Evolutionary conservation across 2,329 filamentous ascomycete genomes (phyloP), one percentile per base, ranked within the genome.

Genomic region (Botrytis fabae): DNA sequence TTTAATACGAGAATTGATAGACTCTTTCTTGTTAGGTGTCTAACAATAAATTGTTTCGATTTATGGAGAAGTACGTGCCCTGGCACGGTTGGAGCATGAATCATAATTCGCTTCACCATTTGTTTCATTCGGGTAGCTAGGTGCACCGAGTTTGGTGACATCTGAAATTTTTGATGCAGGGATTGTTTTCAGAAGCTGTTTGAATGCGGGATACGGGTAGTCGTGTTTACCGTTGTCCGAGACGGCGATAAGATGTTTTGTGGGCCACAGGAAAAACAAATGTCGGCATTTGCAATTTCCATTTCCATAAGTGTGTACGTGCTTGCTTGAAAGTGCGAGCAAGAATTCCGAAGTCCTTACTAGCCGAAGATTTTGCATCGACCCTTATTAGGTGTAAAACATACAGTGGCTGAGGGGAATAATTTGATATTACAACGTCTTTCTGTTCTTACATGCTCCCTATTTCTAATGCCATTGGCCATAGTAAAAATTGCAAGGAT

Each of bases 61-160:
- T 28, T 20, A 28, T 9, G 38, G 22, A 14, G 38, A 28, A 28
- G 32, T 20, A 22, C 40, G 51, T 66, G 48, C 48, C 22, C 46
- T 48, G n/a, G 61, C 61, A 68, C 62, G 54, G 46, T 35, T 59
- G 57, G 22, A 66, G 32, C 40, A 35, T 66, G 70, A 72, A 72
- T 46, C 70, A 68, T 35, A 59, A 57, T 38, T 59, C 51, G 62
- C 62, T 40, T n/a, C 70, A 72, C 62, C 48, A 72, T 25, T 68
- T 57, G 70, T 72, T 72, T 72, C 70, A 68, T 35, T 14, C 38
- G 40, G 35, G 32, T 59, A 48, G 0, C 42, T 40, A 9, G 4
- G 14, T 32, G 20, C 16, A n/a, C 44, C 48, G n/a, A 2, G 10
- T 57, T 57, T 22, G 62, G 42, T 40, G 10, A 57, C 10, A 40